These are phyloP conservation scores for Centella asiatica DNA, from an alignment of 129 eudicot species.

Conservation along the genomic window DNA sequence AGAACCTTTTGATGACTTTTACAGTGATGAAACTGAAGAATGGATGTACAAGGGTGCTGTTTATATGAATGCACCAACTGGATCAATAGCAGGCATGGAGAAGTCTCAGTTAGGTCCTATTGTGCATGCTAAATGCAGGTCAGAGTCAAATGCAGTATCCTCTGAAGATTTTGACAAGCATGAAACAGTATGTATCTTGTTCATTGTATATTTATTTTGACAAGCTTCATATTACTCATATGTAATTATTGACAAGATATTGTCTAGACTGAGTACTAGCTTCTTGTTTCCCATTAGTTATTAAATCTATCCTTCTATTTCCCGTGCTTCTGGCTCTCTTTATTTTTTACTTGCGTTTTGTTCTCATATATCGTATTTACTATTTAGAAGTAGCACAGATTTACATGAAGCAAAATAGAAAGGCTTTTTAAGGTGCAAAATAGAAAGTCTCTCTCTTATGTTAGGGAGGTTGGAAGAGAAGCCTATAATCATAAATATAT, in stretches of 20 bases:
- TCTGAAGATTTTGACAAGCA: conserved; percentile 36
- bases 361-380: too few species aligned
- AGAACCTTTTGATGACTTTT: conserved; percentile 87
- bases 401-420: too few species aligned
- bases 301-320: too few species aligned
- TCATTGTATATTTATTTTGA: not conserved
- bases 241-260: not conserved
- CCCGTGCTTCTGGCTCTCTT: too few species aligned
- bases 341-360: too few species aligned
- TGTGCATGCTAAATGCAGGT: conserved; percentile 87
- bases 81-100: conserved; percentile 58
- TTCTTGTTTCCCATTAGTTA: too few species aligned
- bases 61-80: conserved; percentile 69
- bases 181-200: conserved; percentile 39
- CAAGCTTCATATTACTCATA: not conserved
- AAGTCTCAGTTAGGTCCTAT: conserved; percentile 82
- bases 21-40: conserved; percentile 84
- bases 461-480: too few species aligned
- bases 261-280: too few species aligned
- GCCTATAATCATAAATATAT: too few species aligned
- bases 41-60: conserved; percentile 98
- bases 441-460: too few species aligned
- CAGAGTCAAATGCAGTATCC: conserved; percentile 46
- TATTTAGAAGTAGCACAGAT: too few species aligned
- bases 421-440: too few species aligned